Percentiles rank a stretch among this genome's conserved stretches.
These are phyloP conservation scores for Salix viminalis DNA, from an alignment of 345 rosid species.

Conservation along the genomic window DNA sequence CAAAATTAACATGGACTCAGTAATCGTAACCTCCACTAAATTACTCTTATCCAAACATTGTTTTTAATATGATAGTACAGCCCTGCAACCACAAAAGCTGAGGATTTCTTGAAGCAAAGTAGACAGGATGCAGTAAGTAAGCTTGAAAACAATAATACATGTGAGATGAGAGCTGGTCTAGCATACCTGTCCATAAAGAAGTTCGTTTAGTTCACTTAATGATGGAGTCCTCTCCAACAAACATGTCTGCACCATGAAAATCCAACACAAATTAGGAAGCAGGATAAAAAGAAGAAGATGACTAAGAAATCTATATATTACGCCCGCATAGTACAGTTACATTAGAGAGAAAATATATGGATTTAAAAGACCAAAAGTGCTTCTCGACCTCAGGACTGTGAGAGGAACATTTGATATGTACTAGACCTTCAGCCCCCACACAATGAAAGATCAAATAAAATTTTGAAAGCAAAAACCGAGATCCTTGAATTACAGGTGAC, in stretches of 20 bases:
- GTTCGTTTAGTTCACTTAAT: constrained; percentile 86
- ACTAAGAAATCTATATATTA: background rate
- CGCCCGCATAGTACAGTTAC: background rate
- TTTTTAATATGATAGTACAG: no score
- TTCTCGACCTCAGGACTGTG: no score
- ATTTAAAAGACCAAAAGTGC: no score
- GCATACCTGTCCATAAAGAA: constrained; percentile 91
- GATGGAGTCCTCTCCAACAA: constrained; percentile 89
- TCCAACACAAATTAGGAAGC: constrained; percentile 9
- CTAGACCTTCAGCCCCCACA: no score
- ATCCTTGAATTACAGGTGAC: background rate
- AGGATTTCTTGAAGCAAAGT: background rate
- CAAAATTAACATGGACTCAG: background rate
- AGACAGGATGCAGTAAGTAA: background rate
- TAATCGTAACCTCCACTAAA: background rate
- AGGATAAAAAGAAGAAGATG: constrained; percentile 9
- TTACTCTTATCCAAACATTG: background rate
- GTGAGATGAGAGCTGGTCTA: background rate
- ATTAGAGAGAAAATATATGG: no score
- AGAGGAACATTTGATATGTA: no score
- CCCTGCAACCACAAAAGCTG: background rate
- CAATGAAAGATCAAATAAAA: no score
- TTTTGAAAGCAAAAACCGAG: background rate
- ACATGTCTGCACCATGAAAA: constrained; percentile 51
- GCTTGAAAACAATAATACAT: background rate